Evolutionary conservation across 305 asterid genomes (phyloP).

Genomic region (Caryopteris hybrid): DNA sequence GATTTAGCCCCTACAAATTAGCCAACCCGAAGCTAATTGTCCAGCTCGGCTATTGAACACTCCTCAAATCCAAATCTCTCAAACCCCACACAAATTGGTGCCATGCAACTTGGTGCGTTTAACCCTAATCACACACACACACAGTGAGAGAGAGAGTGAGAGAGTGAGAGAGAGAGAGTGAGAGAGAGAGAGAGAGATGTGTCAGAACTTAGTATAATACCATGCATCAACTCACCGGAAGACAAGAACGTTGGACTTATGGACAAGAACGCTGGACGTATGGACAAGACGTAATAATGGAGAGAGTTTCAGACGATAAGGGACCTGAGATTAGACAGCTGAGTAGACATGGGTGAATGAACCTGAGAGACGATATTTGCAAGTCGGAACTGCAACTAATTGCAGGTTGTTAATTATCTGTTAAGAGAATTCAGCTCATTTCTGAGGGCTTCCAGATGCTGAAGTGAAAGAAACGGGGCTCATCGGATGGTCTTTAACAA

Average conservation of each 20-base stretch:
- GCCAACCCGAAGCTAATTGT: no score
- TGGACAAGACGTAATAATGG: background rate
- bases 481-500: conserved; percentile 77
- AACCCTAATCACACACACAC: background rate
- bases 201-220: no score
- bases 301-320: background rate
- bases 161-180: no score
- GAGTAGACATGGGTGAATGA: no score
- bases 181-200: no score
- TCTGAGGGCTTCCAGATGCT: conserved; percentile 33
- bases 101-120: conserved; percentile 1
- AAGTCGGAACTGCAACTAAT: background rate
- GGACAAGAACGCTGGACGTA: no score
- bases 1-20: no score
- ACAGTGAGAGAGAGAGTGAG: background rate
- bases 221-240: conserved; percentile 5
- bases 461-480: conserved; percentile 70
- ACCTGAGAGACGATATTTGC: background rate
- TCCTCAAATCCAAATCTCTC: no score
- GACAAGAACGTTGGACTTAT: conserved; percentile 10
- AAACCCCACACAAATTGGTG: no score
- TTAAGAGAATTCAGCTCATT: conserved; percentile 15
- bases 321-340: conserved; percentile 8
- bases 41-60: no score
- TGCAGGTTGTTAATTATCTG: no score